Percentiles rank a stretch among this genome's conserved stretches.
phyloP scores from a whole-genome alignment of 805 yeast genomes.

The Komagataella kurtzmanii region DNA sequence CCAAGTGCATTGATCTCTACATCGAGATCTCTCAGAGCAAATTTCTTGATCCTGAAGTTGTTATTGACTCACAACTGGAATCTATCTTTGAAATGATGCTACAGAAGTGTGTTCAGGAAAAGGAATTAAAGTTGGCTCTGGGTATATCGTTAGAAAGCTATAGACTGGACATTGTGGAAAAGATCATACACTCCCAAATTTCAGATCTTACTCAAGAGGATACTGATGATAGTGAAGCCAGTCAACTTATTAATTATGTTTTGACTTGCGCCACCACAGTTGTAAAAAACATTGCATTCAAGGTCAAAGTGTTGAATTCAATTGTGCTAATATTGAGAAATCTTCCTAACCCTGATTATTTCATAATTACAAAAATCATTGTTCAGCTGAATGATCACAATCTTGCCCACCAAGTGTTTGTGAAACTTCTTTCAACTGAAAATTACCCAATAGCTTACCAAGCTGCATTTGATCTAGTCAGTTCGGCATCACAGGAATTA shows the following conservation, averaged over 20 bases:
- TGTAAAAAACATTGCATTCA: slow-evolving; percentile 51
- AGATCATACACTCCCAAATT: slow-evolving; percentile 31
- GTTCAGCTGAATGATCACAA: slow-evolving; percentile 73
- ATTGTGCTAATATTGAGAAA: slow-evolving; percentile 48
- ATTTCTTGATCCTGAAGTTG: slow-evolving; percentile 20
- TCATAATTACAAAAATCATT: slow-evolving; percentile 71
- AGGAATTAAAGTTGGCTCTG: slow-evolving; percentile 68
- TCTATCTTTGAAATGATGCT: slow-evolving; percentile 80
- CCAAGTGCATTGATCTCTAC: slow-evolving; percentile 82
- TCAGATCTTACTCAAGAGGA: slow-evolving; percentile 31
- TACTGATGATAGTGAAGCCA: slow-evolving; percentile 28
- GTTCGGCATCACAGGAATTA: slow-evolving; percentile 83
- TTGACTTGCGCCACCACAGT: slow-evolving; percentile 61
- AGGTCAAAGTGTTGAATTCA: slow-evolving; percentile 46
- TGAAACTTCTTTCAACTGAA: slow-evolving; percentile 30
- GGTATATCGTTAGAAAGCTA: slow-evolving; percentile 87
- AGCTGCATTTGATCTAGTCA: slow-evolving; percentile 89
- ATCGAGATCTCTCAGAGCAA: slow-evolving; percentile 45
- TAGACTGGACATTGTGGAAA: slow-evolving; percentile 68
- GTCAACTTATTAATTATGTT: slow-evolving; percentile 43
- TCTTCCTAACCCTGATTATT: slow-evolving; percentile 62
- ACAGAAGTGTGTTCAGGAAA: slow-evolving; percentile 54
- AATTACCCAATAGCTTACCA: slow-evolving; percentile 64
- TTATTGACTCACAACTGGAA: slow-evolving; percentile 48
- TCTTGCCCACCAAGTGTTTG: slow-evolving; percentile 59